Evolutionary conservation across 768 basidiomycete genomes (phyloP).

Genomic region (Lactarius trivialis): DNA sequence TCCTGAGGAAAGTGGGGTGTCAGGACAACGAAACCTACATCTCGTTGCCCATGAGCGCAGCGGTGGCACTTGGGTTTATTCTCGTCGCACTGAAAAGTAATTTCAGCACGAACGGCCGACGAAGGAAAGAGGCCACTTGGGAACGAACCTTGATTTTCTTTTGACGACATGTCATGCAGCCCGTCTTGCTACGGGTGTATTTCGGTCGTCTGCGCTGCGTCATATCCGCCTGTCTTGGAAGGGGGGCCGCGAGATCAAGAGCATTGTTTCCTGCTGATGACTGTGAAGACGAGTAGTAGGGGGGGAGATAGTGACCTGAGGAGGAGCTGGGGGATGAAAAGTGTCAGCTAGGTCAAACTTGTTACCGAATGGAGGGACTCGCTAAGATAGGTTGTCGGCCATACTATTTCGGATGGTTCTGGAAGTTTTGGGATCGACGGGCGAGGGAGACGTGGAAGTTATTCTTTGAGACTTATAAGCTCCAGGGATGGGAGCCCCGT

Average conservation of each 20-base stretch:
- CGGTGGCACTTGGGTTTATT: constrained; percentile 81
- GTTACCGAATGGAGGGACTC: constrained; percentile 21
- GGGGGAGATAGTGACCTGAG: constrained; percentile 26
- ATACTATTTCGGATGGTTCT: constrained; percentile 26
- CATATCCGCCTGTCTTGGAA: constrained; percentile 40
- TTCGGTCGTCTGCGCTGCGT: constrained; percentile 79
- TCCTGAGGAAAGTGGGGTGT: not conserved
- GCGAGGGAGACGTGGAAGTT: constrained; percentile 25
- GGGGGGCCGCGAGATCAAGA: constrained; percentile 34
- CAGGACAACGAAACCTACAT: constrained; percentile 41
- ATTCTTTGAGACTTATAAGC: constrained; percentile 28
- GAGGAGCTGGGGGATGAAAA: constrained; percentile 24
- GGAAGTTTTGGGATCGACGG: constrained; percentile 27
- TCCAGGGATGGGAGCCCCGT: constrained; percentile 23
- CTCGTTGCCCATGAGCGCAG: constrained; percentile 79
- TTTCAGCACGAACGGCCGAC: not conserved
- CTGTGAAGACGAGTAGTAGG: constrained; percentile 31
- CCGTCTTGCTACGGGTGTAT: constrained; percentile 91
- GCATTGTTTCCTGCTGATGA: constrained; percentile 37
- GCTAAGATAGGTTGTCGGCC: constrained; percentile 33
- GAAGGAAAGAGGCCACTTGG: not conserved
- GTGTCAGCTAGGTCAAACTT: not conserved
- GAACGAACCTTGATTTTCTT: constrained; percentile 86
- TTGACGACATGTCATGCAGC: constrained; percentile 86
- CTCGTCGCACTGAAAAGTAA: constrained; percentile 70